Conservation (phyloP, 495 filamentous ascomycete genomes). For the Usnea hakonensis region DNA sequence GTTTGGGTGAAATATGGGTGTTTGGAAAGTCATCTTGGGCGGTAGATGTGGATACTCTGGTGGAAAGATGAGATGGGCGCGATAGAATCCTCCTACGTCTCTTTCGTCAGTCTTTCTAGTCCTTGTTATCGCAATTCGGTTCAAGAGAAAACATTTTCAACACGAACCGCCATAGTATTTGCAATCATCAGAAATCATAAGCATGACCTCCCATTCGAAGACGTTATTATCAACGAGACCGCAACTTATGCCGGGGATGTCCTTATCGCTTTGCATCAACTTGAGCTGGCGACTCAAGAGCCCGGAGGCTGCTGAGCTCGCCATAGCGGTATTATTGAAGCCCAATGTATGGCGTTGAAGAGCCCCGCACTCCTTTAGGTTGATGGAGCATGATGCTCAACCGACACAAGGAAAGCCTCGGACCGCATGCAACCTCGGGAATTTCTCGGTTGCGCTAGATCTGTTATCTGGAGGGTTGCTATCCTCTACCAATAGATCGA, state of each 20-base stretch:
- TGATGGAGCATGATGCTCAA: neutral
- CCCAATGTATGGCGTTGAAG: neutral
- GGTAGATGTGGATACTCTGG: constrained; percentile 80
- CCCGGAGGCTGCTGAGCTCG: constrained; percentile 53
- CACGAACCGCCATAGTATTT: constrained; percentile 78
- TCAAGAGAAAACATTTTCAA: too few species aligned
- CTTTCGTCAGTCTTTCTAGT: neutral
- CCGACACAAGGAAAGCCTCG: neutral
- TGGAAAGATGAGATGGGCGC: constrained; percentile 70
- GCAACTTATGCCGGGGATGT: constrained; percentile 89
- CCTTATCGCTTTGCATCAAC: constrained; percentile 84
- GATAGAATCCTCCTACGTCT: constrained; percentile 76
- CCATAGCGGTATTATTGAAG: constrained; percentile 39
- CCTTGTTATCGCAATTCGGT: too few species aligned
- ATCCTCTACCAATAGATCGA: too few species aligned
- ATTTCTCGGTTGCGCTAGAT: neutral
- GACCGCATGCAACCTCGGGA: neutral
- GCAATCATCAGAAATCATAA: constrained; percentile 96
- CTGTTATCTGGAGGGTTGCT: too few species aligned
- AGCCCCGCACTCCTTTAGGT: neutral
- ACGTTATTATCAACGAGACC: constrained; percentile 82
- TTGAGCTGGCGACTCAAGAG: constrained; percentile 81
- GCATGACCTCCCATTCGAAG: constrained; percentile 99
- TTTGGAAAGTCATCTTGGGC: constrained; percentile 85
- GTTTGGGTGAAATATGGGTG: constrained; percentile 90